Percentiles rank a stretch among this genome's conserved stretches.
Evolutionary conservation across 805 yeast species (phyloP).

Genomic region (Zygosaccharomyces kombuchaensis): DNA sequence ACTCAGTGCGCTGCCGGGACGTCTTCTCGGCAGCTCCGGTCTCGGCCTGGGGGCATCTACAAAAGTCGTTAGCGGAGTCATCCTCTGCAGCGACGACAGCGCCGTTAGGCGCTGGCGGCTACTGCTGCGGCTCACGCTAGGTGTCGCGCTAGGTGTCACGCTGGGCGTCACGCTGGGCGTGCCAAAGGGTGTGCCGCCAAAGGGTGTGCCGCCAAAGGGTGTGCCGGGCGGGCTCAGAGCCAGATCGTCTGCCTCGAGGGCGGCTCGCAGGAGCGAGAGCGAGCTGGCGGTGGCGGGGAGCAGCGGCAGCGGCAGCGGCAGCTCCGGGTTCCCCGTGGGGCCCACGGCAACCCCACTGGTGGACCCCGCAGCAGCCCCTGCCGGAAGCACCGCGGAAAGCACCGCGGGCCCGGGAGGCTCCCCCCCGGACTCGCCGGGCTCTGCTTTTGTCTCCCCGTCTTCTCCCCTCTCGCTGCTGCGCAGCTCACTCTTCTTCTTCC

Average conservation of each 20-base stretch:
- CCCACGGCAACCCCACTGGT: no score
- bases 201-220: conserved; percentile 1
- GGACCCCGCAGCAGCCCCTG: no score
- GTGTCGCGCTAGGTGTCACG: conserved; percentile 1
- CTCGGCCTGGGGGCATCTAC: neutral
- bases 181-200: conserved; percentile 1
- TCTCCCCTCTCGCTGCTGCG: neutral
- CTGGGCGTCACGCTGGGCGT: neutral
- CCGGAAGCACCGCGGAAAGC: no score
- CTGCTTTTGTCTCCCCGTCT: neutral
- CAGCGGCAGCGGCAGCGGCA: conserved; percentile 8
- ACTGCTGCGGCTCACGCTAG: conserved; percentile 12
- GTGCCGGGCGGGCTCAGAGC: conserved; percentile 2
- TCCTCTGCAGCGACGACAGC: conserved; percentile 52
- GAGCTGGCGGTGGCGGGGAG: conserved; percentile 9
- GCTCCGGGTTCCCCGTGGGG: neutral
- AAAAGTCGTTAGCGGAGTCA: conserved; percentile 49
- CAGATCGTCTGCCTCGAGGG: conserved; percentile 1
- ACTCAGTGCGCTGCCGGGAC: conserved; percentile 25
- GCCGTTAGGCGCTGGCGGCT: conserved; percentile 34
- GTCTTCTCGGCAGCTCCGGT: conserved; percentile 3
- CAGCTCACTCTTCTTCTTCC: conserved; percentile 33
- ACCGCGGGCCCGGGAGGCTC: neutral
- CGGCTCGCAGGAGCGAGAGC: conserved; percentile 1
- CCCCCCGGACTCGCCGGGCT: conserved; percentile 4